Evolutionary conservation across 2,329 filamentous ascomycete genomes (phyloP), one percentile per base, ranked within the genome.

Genomic region (Aspergillus sp.): DNA sequence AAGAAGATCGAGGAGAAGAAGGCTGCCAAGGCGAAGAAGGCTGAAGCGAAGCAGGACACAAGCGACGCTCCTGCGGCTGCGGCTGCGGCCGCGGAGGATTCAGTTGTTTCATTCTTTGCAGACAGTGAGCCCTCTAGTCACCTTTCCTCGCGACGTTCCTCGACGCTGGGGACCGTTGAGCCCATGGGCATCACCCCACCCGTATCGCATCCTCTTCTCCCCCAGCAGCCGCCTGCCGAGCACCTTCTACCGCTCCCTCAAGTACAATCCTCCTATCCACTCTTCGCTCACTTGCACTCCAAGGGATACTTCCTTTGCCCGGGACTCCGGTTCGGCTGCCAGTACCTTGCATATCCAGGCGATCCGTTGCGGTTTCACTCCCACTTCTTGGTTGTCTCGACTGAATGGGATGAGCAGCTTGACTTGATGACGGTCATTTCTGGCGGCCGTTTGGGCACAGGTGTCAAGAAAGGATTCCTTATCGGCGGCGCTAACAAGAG

Each of bases 301-400:
- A 83, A 85, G 19, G 91, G 90, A 54, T 97, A 94, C 79, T 98
- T 90, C 79, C 88, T 95, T 72, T 93, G 93, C 58, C 95, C 95
- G 1, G 95, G 95, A 8, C 84, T 99, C 56, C 91, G 95, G 28
- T 99, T 99, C 72, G 95, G 95, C 28, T 96, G 93, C 70, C 88
- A 95, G 72, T 97, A 96, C 78, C 92, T 93, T 68, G 92, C 96
- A 5, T 99, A 99, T 71, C 95, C 95, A 0, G 95, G 95, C 50
- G 95, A 99, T 74, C 93, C 95, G 1, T 82, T 99, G 55, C 89
- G 95, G 11, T 99, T 96, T 75, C 95, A 99, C 77, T 95, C 92
- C 50, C 95, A 99, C 76, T 98, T 97, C 75, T 85, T 97, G 69
- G 91, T 90, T 7, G 90, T 89, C n/a, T 88, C 91, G 34, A 87